A percentile compares a stretch with the other conserved stretches of the same genome.
Conservation (phyloP, 257 asterid genomes). For the Henckelia pumila region DNA sequence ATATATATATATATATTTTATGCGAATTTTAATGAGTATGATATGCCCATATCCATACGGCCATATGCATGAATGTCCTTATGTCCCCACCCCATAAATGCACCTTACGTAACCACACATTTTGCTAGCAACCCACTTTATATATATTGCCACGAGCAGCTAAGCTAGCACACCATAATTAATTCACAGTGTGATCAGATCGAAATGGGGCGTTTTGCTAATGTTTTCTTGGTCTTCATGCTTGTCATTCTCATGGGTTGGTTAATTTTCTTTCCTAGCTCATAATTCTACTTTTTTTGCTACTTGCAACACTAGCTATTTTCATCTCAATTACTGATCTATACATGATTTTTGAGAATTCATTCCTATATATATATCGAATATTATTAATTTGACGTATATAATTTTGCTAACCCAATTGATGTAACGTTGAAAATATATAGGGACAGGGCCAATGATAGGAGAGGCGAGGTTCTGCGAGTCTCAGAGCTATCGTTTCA, state of each 20-base stretch:
- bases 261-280: neutral
- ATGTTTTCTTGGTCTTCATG: constrained; percentile 30
- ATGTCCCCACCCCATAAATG: no score
- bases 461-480: constrained; percentile 49
- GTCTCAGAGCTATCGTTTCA: constrained; percentile 37
- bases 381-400: no score
- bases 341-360: no score
- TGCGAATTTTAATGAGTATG: no score
- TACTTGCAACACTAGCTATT: neutral
- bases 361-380: no score
- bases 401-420: neutral
- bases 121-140: neutral
- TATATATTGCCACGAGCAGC: neutral
- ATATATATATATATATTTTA: no score
- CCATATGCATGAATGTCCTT: no score
- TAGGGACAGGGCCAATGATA: constrained; percentile 36
- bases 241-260: constrained; percentile 31
- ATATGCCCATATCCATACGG: no score
- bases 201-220: constrained; percentile 32
- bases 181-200: neutral
- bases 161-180: neutral
- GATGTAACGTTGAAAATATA: neutral
- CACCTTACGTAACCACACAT: neutral
- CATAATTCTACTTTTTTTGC: no score
- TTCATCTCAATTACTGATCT: neutral